Conservation (phyloP, 257 asterid species). For the Ocimum tenuiflorum region DNA sequence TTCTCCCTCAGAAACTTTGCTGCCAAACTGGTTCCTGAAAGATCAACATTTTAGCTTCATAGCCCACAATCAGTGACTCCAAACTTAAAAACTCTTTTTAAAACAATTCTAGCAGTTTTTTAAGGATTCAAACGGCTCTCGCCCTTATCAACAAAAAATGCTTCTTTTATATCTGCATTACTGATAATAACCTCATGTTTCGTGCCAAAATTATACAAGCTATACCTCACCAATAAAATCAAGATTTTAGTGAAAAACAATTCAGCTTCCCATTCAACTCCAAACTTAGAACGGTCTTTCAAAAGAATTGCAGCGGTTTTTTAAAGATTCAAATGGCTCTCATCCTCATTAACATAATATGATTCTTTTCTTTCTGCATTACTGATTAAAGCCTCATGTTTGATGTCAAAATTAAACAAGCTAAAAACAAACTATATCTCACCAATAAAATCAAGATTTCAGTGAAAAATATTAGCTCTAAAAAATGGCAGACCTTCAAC, state of each 20-base stretch:
- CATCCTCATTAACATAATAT: neutral
- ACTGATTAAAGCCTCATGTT: neutral
- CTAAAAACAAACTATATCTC: neutral
- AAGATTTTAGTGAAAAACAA: too few relatives aligned
- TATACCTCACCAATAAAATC: neutral
- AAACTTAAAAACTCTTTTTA: too few relatives aligned
- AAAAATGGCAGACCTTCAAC: slow-evolving; percentile 90
- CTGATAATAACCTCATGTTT: neutral
- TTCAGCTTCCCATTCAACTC: neutral
- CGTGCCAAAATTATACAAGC: neutral
- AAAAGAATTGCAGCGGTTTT: too few relatives aligned
- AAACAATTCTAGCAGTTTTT: too few relatives aligned
- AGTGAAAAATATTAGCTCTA: too few relatives aligned
- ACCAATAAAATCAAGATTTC: neutral
- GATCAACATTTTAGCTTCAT: slow-evolving; percentile 1
- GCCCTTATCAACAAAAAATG: neutral
- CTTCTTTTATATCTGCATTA: neutral
- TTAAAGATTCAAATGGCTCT: too few relatives aligned
- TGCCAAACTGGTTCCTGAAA: slow-evolving; percentile 84
- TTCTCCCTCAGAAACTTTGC: slow-evolving; percentile 75
- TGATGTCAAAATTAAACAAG: neutral
- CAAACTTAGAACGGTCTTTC: too few relatives aligned
- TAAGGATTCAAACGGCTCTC: too few relatives aligned
- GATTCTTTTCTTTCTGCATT: neutral
- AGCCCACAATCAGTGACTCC: neutral